phyloP scores from a whole-genome alignment of 208 protist genomes.

The Giardia muris region DNA sequence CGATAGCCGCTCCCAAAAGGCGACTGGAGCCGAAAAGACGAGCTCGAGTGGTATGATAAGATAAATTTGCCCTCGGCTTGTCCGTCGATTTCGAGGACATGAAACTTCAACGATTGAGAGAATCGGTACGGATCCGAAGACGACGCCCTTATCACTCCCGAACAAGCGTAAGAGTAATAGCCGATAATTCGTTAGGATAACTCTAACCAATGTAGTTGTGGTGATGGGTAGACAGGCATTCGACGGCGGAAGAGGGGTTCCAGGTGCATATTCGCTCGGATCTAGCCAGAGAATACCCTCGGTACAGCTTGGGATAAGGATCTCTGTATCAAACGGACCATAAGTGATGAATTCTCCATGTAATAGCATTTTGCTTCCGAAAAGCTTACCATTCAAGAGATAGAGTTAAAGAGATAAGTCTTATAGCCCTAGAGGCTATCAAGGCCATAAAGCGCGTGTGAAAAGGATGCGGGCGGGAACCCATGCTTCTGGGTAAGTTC shows the following conservation, averaged over 20 bases:
- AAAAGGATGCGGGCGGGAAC: too few species aligned
- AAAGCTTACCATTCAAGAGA: not conserved
- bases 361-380: not conserved
- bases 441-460: not conserved
- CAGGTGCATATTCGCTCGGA: not conserved
- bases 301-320: not conserved
- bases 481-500: not conserved
- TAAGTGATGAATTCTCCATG: not conserved
- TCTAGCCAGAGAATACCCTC: not conserved
- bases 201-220: not conserved
- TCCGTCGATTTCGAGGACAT: too few species aligned
- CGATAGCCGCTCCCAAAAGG: too few species aligned
- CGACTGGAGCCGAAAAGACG: too few species aligned
- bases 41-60: too few species aligned
- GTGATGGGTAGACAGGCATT: not conserved
- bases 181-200: not conserved
- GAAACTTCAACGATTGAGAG: too few species aligned
- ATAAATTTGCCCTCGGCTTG: too few species aligned
- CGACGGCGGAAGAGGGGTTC: not conserved
- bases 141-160: too few species aligned
- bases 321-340: not conserved
- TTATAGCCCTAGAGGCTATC: not conserved
- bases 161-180: not conserved
- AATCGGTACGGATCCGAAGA: too few species aligned
- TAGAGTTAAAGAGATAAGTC: not conserved